Base-by-base conservation (phyloP, 164 flowering plant genomes). In the Vitis amurensis region DNA sequence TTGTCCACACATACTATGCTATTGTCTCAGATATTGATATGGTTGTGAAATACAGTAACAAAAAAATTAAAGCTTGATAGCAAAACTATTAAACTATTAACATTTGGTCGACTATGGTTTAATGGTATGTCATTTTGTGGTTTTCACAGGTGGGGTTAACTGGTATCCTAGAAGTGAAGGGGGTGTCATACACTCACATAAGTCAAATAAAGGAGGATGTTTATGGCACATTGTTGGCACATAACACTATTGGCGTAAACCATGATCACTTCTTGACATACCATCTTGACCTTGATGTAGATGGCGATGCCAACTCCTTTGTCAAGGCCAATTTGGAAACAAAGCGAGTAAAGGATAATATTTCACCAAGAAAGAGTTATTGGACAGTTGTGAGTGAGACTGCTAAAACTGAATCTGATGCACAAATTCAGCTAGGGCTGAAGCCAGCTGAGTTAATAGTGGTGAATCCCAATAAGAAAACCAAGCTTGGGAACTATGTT, bases 241-340 rank as follows among this genome's bases (percentile, higher is more conserved):
- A 87, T 30, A 87, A 89, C 55, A 69, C 80, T 3, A 75, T 91
- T 19, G 94, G 85, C 2, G 83, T 83, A 0, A 69, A 83, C 59
- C 97, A 91, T 19, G 97, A 91, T 68, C 97, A 91, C 67, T 89
- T 62, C 67, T 12, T 88, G 47, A 83, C 84, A 1, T 88, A 84
- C 77, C 60, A 83, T 70, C 78, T 91, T 0, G 97, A 91, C 80
- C 80, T 91, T 74, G 97, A 89, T 71, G 30, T 89, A 8, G 94
- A 89, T 55, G 90, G 89, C 1, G 51, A 61, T 4, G 55, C 17
- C 62, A 81, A 81, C 60, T 81, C 84, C 63, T 77, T 81, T 19
- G 74, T 69, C 9, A 73, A 72, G 49, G 64, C 53, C n/a, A 59
- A 68, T 5, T 15, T 81, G 59, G 52, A 66, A 56, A 75, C 77